Evolutionary conservation across 2,329 filamentous ascomycete genomes (phyloP).

Genomic region (Penicillium capsulatum): DNA sequence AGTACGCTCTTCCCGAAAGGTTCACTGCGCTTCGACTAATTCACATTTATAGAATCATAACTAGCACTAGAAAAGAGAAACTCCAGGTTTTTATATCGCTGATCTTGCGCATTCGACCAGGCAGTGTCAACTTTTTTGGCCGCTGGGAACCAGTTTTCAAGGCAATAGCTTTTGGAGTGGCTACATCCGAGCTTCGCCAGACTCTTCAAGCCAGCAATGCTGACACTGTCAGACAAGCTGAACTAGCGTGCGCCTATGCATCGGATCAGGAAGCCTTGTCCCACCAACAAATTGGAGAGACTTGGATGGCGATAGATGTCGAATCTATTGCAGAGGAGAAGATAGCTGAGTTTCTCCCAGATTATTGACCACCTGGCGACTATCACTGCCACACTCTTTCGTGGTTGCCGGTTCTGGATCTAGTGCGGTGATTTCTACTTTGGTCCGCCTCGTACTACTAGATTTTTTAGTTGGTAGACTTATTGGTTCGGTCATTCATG

Average conservation of each 20-base stretch:
- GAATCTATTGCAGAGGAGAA: slow-evolving; percentile 9
- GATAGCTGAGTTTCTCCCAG: slow-evolving; percentile 8
- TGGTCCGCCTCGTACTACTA: slow-evolving; percentile 9
- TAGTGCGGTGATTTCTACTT: slow-evolving; percentile 9
- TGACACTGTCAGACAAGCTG: slow-evolving; percentile 9
- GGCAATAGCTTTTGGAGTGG: slow-evolving; percentile 7
- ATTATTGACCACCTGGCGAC: slow-evolving; percentile 7
- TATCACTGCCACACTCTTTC: slow-evolving; percentile 9
- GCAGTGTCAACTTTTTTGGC: slow-evolving; percentile 7
- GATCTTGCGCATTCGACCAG: slow-evolving; percentile 8
- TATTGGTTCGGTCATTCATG: slow-evolving; percentile 7
- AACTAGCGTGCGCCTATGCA: slow-evolving; percentile 8
- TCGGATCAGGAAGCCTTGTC: slow-evolving; percentile 9
- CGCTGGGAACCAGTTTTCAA: slow-evolving; percentile 7
- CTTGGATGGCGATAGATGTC: slow-evolving; percentile 9
- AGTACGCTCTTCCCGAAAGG: slow-evolving; percentile 8
- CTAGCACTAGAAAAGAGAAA: slow-evolving; percentile 6
- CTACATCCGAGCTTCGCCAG: slow-evolving; percentile 8
- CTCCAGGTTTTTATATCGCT: slow-evolving; percentile 8
- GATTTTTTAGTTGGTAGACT: slow-evolving; percentile 7
- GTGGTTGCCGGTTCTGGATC: slow-evolving; percentile 7
- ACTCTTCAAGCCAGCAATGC: slow-evolving; percentile 8
- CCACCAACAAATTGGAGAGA: slow-evolving; percentile 8
- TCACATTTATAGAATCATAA: slow-evolving; percentile 10
- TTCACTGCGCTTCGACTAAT: slow-evolving; percentile 7